A percentile compares a stretch with the other conserved stretches of the same genome.
These are phyloP conservation scores for Hypomontagnella submonticulosa DNA, from an alignment of 495 filamentous ascomycete genomes.

Conservation along the genomic window DNA sequence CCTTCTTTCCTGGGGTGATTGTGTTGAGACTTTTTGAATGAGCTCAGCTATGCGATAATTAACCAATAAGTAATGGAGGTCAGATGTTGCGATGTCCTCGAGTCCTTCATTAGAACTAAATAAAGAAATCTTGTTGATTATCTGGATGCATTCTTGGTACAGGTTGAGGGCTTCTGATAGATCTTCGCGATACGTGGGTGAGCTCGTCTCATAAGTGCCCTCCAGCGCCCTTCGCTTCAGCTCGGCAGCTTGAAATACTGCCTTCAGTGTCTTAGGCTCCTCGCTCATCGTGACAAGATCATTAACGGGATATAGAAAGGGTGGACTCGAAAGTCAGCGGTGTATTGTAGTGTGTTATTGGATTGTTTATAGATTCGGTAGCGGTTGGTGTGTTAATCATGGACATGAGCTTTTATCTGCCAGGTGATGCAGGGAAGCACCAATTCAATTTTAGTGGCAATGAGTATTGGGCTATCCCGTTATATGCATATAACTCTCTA, in stretches of 20 bases:
- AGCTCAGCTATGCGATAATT: slow-evolving; percentile 51
- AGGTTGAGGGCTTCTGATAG: slow-evolving; percentile 71
- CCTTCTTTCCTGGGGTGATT: slow-evolving; percentile 69
- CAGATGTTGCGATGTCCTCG: slow-evolving; percentile 86
- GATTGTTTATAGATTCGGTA: no score
- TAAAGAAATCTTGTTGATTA: slow-evolving; percentile 75
- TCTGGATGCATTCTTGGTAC: slow-evolving; percentile 76
- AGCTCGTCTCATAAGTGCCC: slow-evolving; percentile 58
- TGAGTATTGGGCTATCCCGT: no score
- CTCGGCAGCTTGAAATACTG: slow-evolving; percentile 67
- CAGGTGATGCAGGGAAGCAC: no score
- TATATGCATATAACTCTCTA: no score
- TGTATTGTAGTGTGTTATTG: background rate
- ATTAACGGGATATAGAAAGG: slow-evolving; percentile 4
- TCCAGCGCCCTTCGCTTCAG: slow-evolving; percentile 52
- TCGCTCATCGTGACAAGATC: slow-evolving; percentile 37
- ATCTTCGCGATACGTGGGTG: slow-evolving; percentile 71
- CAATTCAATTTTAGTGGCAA: no score
- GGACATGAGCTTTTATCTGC: no score
- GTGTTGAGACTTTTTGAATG: slow-evolving; percentile 59
- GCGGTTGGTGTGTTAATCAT: no score
- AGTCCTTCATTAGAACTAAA: slow-evolving; percentile 92
- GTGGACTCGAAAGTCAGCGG: background rate
- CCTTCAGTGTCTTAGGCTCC: slow-evolving; percentile 56
- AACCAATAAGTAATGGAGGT: slow-evolving; percentile 73